Evolutionary conservation across 768 basidiomycete species (phyloP).

Genomic region (Rhizopogon roseolus): DNA sequence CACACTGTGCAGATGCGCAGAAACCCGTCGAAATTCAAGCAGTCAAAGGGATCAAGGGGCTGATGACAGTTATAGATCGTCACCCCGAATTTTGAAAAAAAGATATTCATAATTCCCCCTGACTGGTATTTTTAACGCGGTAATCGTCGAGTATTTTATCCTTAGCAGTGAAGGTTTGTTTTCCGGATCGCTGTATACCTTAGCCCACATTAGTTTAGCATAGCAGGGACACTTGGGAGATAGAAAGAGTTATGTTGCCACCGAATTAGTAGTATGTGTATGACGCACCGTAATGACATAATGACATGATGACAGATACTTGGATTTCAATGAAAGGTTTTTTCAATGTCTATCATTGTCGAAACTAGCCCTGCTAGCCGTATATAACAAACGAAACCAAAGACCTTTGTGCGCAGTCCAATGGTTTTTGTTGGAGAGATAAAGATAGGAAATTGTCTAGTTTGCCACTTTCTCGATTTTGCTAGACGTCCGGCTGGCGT

Average conservation of each 20-base stretch:
- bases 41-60: constrained; percentile 28
- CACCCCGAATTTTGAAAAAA: constrained; percentile 23
- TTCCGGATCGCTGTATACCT: constrained; percentile 11
- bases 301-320: background rate
- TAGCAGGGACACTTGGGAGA: constrained; percentile 10
- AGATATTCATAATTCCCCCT: background rate
- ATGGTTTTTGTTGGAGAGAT: background rate
- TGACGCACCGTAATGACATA: constrained; percentile 3
- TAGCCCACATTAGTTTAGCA: constrained; percentile 9
- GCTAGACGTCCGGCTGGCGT: constrained; percentile 73
- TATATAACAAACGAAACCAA: too few species aligned
- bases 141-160: constrained; percentile 17
- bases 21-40: constrained; percentile 30
- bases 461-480: constrained; percentile 51
- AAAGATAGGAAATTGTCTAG: constrained; percentile 2
- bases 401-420: too few species aligned
- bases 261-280: constrained; percentile 13
- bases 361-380: too few species aligned
- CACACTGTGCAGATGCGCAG: constrained; percentile 30
- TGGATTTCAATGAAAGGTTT: background rate
- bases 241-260: constrained; percentile 25
- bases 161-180: constrained; percentile 9
- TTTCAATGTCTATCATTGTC: background rate
- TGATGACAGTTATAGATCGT: constrained; percentile 34
- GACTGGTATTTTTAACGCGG: constrained; percentile 6